Evolutionary conservation across 495 filamentous ascomycete species (phyloP), one percentile per base, ranked within the genome.

Genomic region (Penicillium cataractarum): DNA sequence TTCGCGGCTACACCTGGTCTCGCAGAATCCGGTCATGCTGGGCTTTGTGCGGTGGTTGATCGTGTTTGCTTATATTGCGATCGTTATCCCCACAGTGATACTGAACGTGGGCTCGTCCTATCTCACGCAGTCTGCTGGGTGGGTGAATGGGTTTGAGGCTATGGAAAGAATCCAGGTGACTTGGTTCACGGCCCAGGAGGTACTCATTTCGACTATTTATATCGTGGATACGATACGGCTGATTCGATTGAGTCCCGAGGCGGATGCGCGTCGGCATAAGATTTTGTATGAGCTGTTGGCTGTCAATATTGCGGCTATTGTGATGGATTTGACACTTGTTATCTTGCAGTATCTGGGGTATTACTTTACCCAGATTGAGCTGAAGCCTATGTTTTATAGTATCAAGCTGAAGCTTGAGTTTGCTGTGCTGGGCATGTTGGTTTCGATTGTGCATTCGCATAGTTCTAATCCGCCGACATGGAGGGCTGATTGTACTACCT

Each of bases 361-460:
- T 26, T 82, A 82, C 50, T 71, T 77, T 37, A 71, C 81, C n/a
- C 75, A 85, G 67, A 74, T 78, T 8, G 72, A 76, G 13, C 63
- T 80, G 51, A 84, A 85, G 61, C 76, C 76, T 2, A 67, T 78
- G 33, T 70, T 84, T 7, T 86, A 86, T 69, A 77, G 76, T 62
- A 71, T 84, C 63, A 86, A 86, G 70, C 74, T 86, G 12, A 84
- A 85, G 68, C 65, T 86, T 53, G 83, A 86, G 61, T 85, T 85
- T 67, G 77, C 76, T n/a, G 78, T 84, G 26, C 72, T 86, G 35
- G 61, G 66, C 0, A 70, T 65, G 65, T 56, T 70, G 55, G 60
- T 70, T 12, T 65, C 67, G 7, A 53, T 70, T 52, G 64, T 67
- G 15, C 61, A 64, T 63, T 55, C 90, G 9, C 56, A 33, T 31